Evolutionary conservation across 2,329 filamentous ascomycete species (phyloP), one percentile per base, ranked within the genome.

Genomic region (Pleurostoma richardsiae): DNA sequence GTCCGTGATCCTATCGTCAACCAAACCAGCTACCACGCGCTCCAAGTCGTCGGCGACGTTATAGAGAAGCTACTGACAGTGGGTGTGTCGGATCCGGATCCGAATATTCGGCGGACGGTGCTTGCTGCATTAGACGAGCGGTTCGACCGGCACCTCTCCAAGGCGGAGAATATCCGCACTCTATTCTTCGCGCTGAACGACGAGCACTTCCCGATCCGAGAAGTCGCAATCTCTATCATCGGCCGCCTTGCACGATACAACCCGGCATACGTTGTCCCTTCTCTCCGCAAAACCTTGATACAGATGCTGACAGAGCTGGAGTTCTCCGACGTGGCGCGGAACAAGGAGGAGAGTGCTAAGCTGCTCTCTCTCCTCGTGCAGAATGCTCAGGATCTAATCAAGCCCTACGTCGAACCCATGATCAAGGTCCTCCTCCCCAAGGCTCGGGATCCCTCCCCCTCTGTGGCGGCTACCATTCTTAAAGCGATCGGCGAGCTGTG

Each of bases 1-100:
- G 88, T 97, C 41, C 85, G 90, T 56, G 95, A 99, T 62, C 94
- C 94, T 0, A 97, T 99, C 54, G 90, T 99, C 59, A 94, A 96
- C 58, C 94, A 99, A 69, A 96, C 92, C 5, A 97, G 94, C 63
- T 89, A 92, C 54, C 94, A 99, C 64, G 92, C 94, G 1, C 88
- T 97, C 39, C 90, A 96, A 63, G 94, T 99, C 29, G 95, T 99
- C 41, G 89, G 92, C 46, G 94, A 99, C 63, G 94, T 99, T 30
- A 96, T 99, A 49, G 91, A 97, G 68, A 96, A 94, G 61, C 80
- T 99, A 1, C 75, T 99, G 51, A 96, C 92, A 1, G 91, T 97
- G 38, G 92, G 90, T 43, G 89, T 99, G 29, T 94, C 92, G 10
- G 94, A 99, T 61, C 84, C 86, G 2, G 90, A 96, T 56, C 80